A percentile compares a stretch with the other conserved stretches of the same genome.
Evolutionary conservation across 2,329 filamentous ascomycete genomes (phyloP).

Genomic region (Magnaporthiopsis incrustans): DNA sequence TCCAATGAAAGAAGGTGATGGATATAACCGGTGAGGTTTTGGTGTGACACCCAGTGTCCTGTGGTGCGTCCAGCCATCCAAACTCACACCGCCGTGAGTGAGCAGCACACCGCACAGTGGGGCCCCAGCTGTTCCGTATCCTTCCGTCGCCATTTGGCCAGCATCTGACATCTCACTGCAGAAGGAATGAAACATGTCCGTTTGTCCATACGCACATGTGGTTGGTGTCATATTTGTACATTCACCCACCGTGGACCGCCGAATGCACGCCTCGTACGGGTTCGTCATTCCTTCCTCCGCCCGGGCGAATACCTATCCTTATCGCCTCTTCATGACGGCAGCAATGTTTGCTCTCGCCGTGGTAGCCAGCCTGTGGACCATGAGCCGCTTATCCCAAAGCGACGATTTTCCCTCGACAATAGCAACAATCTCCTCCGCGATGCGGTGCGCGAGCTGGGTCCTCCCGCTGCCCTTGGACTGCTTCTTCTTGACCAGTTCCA

Average conservation of each 20-base stretch:
- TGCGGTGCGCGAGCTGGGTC: constrained; percentile 63
- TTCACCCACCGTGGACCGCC: no score
- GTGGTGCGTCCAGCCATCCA: neutral
- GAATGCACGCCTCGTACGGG: neutral
- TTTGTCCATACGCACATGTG: neutral
- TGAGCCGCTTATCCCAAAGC: constrained; percentile 75
- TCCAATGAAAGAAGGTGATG: neutral
- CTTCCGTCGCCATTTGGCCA: neutral
- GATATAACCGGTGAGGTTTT: neutral
- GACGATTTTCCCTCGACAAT: constrained; percentile 79
- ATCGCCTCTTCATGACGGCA: neutral
- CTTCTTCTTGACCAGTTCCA: constrained; percentile 75
- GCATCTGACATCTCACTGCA: neutral
- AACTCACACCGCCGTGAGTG: neutral
- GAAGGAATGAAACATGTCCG: neutral
- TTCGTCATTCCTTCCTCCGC: neutral
- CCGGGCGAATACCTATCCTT: neutral
- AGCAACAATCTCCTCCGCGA: constrained; percentile 79
- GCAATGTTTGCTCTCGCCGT: constrained; percentile 64
- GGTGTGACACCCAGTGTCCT: neutral
- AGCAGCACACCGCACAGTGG: neutral
- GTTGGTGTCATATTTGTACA: neutral
- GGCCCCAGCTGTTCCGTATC: neutral
- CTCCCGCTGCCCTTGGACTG: constrained; percentile 63
- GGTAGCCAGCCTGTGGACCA: constrained; percentile 75